Evolutionary conservation across 116 monocot genomes (phyloP).

Genomic region (Posidonia oceanica): DNA sequence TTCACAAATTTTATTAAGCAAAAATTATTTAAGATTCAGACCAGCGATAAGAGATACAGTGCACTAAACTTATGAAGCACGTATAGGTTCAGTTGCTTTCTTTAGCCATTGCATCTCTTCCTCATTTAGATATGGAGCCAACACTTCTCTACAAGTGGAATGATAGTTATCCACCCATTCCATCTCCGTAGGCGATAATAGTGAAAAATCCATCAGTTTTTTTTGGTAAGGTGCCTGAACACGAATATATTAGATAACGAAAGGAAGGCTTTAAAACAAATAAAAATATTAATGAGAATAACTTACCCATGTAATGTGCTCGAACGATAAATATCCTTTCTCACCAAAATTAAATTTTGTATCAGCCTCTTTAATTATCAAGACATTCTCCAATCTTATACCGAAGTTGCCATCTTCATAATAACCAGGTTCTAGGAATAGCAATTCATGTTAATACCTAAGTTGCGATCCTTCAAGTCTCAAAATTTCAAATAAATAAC

Average conservation of each 20-base stretch:
- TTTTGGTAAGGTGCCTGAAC: conserved; percentile 83
- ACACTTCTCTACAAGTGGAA: conserved; percentile 36
- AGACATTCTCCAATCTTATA: conserved; percentile 93
- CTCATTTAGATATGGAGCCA: conserved; percentile 57
- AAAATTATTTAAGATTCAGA: too few species aligned
- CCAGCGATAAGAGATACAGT: too few species aligned
- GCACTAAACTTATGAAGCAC: not conserved
- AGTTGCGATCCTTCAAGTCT: not conserved
- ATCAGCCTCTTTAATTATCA: conserved; percentile 77
- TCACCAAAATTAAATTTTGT: conserved; percentile 84
- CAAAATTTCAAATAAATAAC: not conserved
- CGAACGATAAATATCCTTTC: conserved; percentile 78
- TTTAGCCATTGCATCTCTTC: conserved; percentile 64
- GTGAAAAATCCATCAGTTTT: conserved; percentile 55
- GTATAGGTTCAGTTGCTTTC: conserved; percentile 65
- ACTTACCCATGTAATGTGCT: conserved; percentile 97
- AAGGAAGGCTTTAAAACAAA: not conserved
- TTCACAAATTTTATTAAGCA: too few species aligned
- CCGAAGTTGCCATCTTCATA: conserved; percentile 97
- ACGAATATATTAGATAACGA: not conserved
- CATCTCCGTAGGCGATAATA: conserved; percentile 60
- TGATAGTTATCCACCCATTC: conserved; percentile 83
- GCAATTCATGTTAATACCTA: not conserved
- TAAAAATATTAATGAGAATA: too few species aligned
- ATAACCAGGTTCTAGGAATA: conserved; percentile 82